Evolutionary conservation across 2,329 filamentous ascomycete species (phyloP).

Genomic region (Coniochaeta pulveracea): DNA sequence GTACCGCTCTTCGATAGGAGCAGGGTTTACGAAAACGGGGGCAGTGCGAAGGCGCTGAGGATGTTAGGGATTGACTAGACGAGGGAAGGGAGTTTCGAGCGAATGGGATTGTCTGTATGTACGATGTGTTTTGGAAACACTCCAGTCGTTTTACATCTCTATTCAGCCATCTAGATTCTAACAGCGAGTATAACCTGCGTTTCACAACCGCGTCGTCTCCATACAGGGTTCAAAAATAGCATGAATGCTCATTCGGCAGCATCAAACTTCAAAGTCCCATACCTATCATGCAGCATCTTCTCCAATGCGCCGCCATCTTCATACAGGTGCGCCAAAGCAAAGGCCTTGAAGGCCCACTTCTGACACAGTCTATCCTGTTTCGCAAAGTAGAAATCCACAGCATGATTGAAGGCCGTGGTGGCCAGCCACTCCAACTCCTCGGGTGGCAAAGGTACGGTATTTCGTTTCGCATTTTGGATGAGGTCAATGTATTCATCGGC

Average conservation of each 20-base stretch:
- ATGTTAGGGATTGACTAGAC: slow-evolving; percentile 21
- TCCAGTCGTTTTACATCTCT: too few relatives aligned
- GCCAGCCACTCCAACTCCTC: slow-evolving; percentile 70
- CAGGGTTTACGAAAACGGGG: slow-evolving; percentile 9
- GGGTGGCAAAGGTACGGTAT: slow-evolving; percentile 32
- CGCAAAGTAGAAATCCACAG: slow-evolving; percentile 50
- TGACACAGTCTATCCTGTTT: slow-evolving; percentile 43
- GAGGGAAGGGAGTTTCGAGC: too few relatives aligned
- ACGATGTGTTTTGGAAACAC: too few relatives aligned
- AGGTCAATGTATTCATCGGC: slow-evolving; percentile 43
- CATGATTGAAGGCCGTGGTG: slow-evolving; percentile 57
- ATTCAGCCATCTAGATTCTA: too few relatives aligned
- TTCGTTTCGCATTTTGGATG: neutral
- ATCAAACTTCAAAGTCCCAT: slow-evolving; percentile 25
- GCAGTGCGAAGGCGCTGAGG: slow-evolving; percentile 22
- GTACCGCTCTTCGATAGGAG: slow-evolving; percentile 15
- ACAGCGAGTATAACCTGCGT: too few relatives aligned
- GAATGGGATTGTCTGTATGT: too few relatives aligned
- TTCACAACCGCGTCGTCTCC: too few relatives aligned
- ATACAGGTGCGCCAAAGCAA: slow-evolving; percentile 48
- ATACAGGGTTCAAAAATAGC: too few relatives aligned
- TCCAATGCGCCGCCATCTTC: slow-evolving; percentile 40
- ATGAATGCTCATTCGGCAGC: slow-evolving; percentile 1
- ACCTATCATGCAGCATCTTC: slow-evolving; percentile 29
- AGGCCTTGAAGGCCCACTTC: slow-evolving; percentile 51